Percentiles rank a stretch among this genome's conserved stretches.
phyloP scores from a whole-genome alignment of 2,329 filamentous ascomycete genomes.

The Colletotrichum abscissum region DNA sequence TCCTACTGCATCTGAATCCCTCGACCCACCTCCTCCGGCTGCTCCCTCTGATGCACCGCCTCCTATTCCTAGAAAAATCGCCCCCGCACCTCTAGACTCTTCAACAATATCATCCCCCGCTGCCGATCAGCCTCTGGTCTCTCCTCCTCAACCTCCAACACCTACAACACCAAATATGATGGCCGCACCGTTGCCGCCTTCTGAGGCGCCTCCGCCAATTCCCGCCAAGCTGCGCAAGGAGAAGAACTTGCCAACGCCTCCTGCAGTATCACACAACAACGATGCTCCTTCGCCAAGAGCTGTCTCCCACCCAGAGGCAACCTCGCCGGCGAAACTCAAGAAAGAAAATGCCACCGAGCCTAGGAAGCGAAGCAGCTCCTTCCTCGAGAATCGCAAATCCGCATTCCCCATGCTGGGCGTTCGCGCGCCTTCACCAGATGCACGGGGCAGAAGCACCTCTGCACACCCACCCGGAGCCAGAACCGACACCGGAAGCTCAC shows the following conservation, averaged over 20 bases:
- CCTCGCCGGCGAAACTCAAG: conserved; percentile 42
- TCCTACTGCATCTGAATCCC: conserved; percentile 2
- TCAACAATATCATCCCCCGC: not conserved
- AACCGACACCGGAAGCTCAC: conserved; percentile 37
- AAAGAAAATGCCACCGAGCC: conserved; percentile 42
- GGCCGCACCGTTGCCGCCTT: conserved; percentile 23
- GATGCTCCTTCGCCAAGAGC: conserved; percentile 9
- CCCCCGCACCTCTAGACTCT: conserved; percentile 8
- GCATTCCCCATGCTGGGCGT: conserved; percentile 39
- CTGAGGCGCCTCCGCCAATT: conserved; percentile 26
- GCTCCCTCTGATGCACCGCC: conserved; percentile 31
- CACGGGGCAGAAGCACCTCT: conserved; percentile 59
- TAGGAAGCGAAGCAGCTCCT: conserved; percentile 48
- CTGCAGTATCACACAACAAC: not conserved
- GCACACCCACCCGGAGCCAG: conserved; percentile 52
- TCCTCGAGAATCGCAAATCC: conserved; percentile 39
- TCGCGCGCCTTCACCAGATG: conserved; percentile 47
- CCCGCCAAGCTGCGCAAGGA: conserved; percentile 33
- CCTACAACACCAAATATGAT: conserved; percentile 19
- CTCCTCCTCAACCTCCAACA: conserved; percentile 16
- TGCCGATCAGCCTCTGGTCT: conserved; percentile 8
- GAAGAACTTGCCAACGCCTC: conserved; percentile 17
- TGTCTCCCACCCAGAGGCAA: conserved; percentile 15
- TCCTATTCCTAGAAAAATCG: conserved; percentile 24
- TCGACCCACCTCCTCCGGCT: conserved; percentile 18